phyloP scores from a whole-genome alignment of 2,329 filamentous ascomycete species.

The Cercospora janseana region DNA sequence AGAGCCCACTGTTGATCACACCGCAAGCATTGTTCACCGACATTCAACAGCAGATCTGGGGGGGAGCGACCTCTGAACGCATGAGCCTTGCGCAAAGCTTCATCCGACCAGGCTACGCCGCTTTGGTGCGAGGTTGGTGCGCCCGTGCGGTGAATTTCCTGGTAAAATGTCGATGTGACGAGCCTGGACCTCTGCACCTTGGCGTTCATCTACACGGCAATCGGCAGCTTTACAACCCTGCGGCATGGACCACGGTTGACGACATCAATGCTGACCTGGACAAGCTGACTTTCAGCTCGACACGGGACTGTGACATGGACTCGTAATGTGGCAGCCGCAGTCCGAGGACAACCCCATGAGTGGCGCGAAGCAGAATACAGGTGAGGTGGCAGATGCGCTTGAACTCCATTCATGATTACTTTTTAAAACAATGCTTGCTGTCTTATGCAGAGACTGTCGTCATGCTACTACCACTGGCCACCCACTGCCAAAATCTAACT shows the following conservation, averaged over 20 bases:
- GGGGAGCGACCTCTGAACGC: not conserved
- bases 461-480: conserved; percentile 20
- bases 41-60: not conserved
- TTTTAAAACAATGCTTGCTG: no score
- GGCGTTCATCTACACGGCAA: not conserved
- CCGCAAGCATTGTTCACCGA: not conserved
- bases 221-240: conserved; percentile 2
- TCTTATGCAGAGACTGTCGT: not conserved
- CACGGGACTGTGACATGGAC: not conserved
- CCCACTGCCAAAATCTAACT: conserved; percentile 25
- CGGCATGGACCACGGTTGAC: not conserved
- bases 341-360: no score
- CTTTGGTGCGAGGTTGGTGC: not conserved
- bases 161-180: not conserved
- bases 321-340: no score
- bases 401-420: no score
- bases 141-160: not conserved
- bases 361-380: no score
- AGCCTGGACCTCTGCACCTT: not conserved
- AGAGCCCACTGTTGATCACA: not conserved
- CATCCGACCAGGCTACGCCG: not conserved
- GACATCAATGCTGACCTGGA: not conserved
- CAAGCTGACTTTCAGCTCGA: not conserved
- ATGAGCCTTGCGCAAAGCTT: not conserved
- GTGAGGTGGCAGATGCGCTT: no score